phyloP scores from a whole-genome alignment of 2,329 filamentous ascomycete species.

The Phialocephala subalpina region DNA sequence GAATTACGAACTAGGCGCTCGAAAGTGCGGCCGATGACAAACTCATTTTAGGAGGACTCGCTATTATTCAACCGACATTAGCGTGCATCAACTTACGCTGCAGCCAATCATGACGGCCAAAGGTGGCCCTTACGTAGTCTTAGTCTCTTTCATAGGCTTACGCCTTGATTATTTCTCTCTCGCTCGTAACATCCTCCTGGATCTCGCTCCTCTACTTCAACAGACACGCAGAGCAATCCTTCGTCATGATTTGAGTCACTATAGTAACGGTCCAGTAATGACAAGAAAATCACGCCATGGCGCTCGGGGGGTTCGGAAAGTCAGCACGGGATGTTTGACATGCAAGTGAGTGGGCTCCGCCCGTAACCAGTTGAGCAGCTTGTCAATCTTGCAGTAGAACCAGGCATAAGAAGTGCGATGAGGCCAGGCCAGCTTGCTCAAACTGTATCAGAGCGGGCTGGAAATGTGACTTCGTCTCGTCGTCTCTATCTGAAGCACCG shows the following conservation, averaged over 20 bases:
- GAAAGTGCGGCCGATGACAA: no score
- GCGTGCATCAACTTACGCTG: conserved; percentile 23
- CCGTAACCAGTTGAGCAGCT: conserved; percentile 18
- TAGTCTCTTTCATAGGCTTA: conserved; percentile 17
- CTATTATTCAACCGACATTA: conserved; percentile 21
- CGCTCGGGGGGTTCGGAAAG: conserved; percentile 25
- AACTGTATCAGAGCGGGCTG: conserved; percentile 25
- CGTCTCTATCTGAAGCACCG: conserved; percentile 23
- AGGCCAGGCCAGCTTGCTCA: conserved; percentile 27
- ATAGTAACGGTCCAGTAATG: conserved; percentile 21
- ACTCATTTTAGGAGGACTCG: no score
- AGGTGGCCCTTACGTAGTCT: conserved; percentile 19
- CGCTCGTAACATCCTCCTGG: conserved; percentile 17
- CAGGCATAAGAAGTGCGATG: conserved; percentile 27
- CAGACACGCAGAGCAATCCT: conserved; percentile 19
- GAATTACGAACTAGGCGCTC: no score
- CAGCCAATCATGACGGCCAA: conserved; percentile 23
- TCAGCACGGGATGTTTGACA: conserved; percentile 25
- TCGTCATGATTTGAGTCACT: conserved; percentile 22
- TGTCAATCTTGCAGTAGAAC: conserved; percentile 21
- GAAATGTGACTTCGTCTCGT: conserved; percentile 29
- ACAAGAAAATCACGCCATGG: conserved; percentile 24
- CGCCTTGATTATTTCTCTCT: conserved; percentile 23
- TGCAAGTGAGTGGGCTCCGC: conserved; percentile 22
- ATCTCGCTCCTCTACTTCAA: conserved; percentile 24